Evolutionary conservation across 306 rosid species (phyloP), one percentile per base, ranked within the genome.

Genomic region (Sphenostylis stenocarpa): DNA sequence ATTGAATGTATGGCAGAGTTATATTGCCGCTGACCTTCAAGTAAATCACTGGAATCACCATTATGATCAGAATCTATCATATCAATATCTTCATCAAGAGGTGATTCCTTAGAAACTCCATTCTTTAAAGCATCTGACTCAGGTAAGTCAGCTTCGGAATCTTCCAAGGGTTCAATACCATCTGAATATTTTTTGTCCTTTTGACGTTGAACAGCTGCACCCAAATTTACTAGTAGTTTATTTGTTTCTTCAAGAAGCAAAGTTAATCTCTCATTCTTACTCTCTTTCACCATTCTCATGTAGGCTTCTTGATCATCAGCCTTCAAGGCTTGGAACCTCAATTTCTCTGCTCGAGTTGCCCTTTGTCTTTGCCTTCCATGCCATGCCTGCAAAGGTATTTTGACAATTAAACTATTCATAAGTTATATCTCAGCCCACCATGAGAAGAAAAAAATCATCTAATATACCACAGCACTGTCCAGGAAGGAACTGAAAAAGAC

Each of bases 271-370:
- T 96, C 99, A 78, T 96, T 96, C 86, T 96, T 96, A 81, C 99
- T 96, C 86, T 96, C 99, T 83, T 92, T 96, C 68, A 96, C 99
- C 98, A 96, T 85, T 96, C 96, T 92, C 98, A 96, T 92, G 86
- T 96, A 96, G 43, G 98, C 99, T 89, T 96, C 99, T 91, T 96
- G 99, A 84, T 96, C 99, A 86, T 96, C 99, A 49, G 99, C 85
- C 87, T 89, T 96, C 84, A 96, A 87, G 33, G 99, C 99, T 86
- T 96, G 99, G 80, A 92, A 96, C 81, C 99, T 96, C 89, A 92
- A 81, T 85, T 96, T 96, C 88, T 96, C 99, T 62, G 96, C 96
- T 41, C 98, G 85, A 28, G 99, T 89, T 31, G 98, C 99, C 58
- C 98, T 93, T 73, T 96, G 99, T 70, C 97, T 88, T 86, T 92